A percentile compares a stretch with the other conserved stretches of the same genome.
These are phyloP conservation scores for Kodamaea restingae DNA, from an alignment of 805 yeast genomes.

Conservation along the genomic window DNA sequence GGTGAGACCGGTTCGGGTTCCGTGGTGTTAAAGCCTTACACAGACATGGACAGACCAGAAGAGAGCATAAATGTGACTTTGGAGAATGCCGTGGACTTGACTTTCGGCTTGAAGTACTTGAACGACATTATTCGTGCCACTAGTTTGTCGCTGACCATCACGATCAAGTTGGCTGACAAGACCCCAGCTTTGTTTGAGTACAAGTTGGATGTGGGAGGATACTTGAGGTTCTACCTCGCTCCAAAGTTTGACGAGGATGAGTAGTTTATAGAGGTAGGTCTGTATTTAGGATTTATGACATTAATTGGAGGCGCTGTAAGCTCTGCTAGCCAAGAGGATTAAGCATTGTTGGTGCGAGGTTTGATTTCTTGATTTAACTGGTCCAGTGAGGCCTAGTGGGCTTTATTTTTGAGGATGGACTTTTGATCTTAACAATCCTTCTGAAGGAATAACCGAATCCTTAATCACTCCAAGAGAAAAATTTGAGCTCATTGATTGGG, in stretches of 20 bases:
- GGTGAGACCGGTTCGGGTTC: conserved; percentile 92
- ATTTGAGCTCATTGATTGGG: no score
- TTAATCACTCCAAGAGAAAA: no score
- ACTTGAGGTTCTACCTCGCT: conserved; percentile 91
- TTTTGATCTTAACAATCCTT: no score
- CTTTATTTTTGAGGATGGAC: no score
- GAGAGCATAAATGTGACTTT: conserved; percentile 71
- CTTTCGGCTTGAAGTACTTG: conserved; percentile 89
- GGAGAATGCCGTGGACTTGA: conserved; percentile 80
- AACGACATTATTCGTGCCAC: conserved; percentile 91
- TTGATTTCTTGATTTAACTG: no score
- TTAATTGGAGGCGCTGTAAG: no score
- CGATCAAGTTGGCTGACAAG: conserved; percentile 82
- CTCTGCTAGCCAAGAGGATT: no score
- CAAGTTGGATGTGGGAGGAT: conserved; percentile 80
- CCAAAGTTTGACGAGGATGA: conserved; percentile 96
- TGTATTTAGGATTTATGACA: no score
- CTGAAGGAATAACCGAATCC: no score
- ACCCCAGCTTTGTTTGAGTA: conserved; percentile 94
- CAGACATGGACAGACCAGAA: conserved; percentile 77
- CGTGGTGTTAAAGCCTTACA: conserved; percentile 77
- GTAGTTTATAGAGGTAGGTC: no score
- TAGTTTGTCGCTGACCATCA: conserved; percentile 67
- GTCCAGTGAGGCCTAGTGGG: no score
- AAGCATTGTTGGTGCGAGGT: no score